Evolutionary conservation across 768 basidiomycete species (phyloP), one percentile per base, ranked within the genome.

Genomic region (Termitomyces sp.): DNA sequence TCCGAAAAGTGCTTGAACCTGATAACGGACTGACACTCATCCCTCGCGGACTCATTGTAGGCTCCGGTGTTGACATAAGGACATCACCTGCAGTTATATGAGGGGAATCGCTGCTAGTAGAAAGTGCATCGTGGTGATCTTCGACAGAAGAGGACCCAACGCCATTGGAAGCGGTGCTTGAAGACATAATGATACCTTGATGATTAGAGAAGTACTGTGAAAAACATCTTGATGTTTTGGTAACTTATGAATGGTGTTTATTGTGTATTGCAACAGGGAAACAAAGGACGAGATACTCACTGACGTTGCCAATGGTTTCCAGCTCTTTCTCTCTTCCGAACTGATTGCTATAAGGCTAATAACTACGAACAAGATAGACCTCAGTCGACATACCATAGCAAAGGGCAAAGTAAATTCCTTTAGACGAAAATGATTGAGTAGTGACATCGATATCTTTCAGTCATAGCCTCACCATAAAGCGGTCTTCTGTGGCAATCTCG

Each of bases 301-400:
- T 87, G 60, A 90, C 84, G 70, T 82, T 86, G 51, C 86, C 80
- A 59, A 91, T 86, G 48, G 77, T 73, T 48, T 90, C 88, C 1
- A 90, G 74, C 71, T 90, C 89, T 66, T 81, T 87, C 53, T 90
- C 87, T 50, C 90, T 80, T 7, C 90, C 90, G 68, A 88, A 90
- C 84, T 86, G 50, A 28, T 35, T 15, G n/a, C 48, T 53, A 32
- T 61, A 50, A 40, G 28, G 39, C 16, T 11, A 13, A 9, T 9
- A 42, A 46, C 15, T 22, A 32, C 42, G 3, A 20, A 35, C 40
- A 36, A 20, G 53, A 61, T 58, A 7, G 12, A 55, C 9, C 28
- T 32, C 12, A 13, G 33, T 33, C 32, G 16, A 67, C 78, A 62
- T 73, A 89, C 87, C 74, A 91, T 73, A 38, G 82, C 79, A 42